Evolutionary conservation across 306 rosid genomes (phyloP), one percentile per base, ranked within the genome.

Genomic region (Vigna unguiculata): DNA sequence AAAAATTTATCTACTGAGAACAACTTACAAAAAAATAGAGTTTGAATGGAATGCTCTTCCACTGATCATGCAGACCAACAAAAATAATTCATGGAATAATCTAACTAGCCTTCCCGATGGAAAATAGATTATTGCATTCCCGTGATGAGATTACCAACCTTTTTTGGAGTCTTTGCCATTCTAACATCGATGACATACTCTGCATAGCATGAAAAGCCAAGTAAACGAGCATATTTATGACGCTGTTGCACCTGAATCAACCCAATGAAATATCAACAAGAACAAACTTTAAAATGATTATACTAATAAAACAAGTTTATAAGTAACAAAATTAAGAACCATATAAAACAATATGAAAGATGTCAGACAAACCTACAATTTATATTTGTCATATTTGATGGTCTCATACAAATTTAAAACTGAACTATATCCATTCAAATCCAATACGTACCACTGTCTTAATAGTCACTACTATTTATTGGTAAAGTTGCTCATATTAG

Each of bases 101-200:
- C 55, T 76, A 34, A 40, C 76, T 38, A 55, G 54, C 52, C 30
- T 17, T 51, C 47, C 61, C 5, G 20, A 55, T 52, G 60, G 46
- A 9, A 45, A 81, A 73, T 68, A 15, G 12, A 74, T 54, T 64
- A 69, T 20, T 78, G 61, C 52, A 69, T 64, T 43, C 52, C 48
- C 9, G 49, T n/a, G 7, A 60, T 22, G 30, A 55, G 8, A 4
- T 20, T 20, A 82, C 90, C 74, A 80, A 92, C 99, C 99, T 92
- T 92, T 62, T 85, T 73, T 36, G 99, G 93, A 79, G 99, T 86
- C 87, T 90, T 95, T 47, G 97, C 93, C 99, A 95, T 95, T 85
- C 99, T 88, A 82, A 84, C 85, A 81, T 79, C 91, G 66, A 88
- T 85, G 6, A 86, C 93, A 85, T 87, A 92, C 80, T 95, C 99